These are phyloP conservation scores for Pholiota molesta DNA, from an alignment of 768 basidiomycete genomes.

Conservation along the genomic window DNA sequence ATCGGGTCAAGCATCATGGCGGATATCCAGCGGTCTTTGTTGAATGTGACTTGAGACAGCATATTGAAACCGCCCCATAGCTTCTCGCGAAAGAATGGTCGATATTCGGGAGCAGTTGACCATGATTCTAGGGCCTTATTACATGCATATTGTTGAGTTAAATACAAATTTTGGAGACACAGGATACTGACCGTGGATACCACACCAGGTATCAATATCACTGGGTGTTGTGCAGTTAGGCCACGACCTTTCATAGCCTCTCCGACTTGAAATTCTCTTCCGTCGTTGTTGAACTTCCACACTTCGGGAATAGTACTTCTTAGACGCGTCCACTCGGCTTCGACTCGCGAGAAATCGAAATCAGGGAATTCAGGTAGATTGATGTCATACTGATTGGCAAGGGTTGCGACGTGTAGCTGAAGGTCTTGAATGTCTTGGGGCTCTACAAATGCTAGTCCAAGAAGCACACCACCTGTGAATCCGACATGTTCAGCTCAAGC, in stretches of 20 bases:
- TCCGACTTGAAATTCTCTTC: conserved; percentile 80
- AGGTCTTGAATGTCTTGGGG: conserved; percentile 69
- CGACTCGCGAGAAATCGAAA: conserved; percentile 68
- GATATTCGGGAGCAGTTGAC: conserved; percentile 85
- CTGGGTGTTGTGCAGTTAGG: conserved; percentile 71
- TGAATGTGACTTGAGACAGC: conserved; percentile 82
- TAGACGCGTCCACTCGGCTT: conserved; percentile 71
- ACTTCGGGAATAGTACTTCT: conserved; percentile 74
- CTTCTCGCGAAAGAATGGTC: conserved; percentile 91
- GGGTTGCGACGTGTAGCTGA: conserved; percentile 64
- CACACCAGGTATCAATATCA: conserved; percentile 88
- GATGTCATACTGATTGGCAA: conserved; percentile 75
- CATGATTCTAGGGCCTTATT: conserved; percentile 85
- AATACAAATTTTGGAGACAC: not conserved
- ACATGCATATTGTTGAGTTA: not conserved
- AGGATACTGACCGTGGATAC: conserved; percentile 71
- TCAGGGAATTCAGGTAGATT: conserved; percentile 63
- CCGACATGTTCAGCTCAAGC: not conserved
- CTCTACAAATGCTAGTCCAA: conserved; percentile 69
- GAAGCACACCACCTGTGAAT: conserved; percentile 59
- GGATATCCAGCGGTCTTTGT: conserved; percentile 87
- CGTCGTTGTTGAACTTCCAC: conserved; percentile 82
- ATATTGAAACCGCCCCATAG: conserved; percentile 80
- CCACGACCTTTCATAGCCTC: conserved; percentile 67
- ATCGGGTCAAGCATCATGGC: conserved; percentile 90